Evolutionary conservation across 176 grass and related monocot genomes (phyloP), one percentile per base, ranked within the genome.

Genomic region (Aegilops sharonensis): DNA sequence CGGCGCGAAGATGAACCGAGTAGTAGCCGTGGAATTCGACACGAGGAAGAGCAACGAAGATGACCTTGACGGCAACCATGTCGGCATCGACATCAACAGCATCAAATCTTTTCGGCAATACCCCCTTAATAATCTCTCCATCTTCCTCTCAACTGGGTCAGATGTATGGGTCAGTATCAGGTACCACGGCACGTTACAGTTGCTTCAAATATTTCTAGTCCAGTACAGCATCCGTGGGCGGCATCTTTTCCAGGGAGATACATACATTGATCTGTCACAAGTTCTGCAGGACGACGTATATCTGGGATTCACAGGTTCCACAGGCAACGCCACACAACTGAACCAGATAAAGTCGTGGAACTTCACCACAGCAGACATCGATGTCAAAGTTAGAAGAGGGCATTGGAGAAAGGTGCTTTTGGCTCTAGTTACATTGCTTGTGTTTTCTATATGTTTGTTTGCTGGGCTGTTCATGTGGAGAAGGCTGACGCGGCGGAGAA

Each of bases 11-110:
- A 54, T 0, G 40, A 82, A 56, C 79, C 59, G 34, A 9, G 2
- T 82, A 4, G 62, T 83, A 24, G 81, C 67, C 20, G 9, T 54
- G 23, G 64, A 81, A 6, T 68, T 68, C 8, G 34, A 68, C 36
- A 64, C 78, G 13, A 64, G 59, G n/a, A 64, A 27, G 77, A 64
- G 77, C 56, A 3, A 60, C 59, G 2, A 20, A 32, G 54, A 73
- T 24, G 81, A 83, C 35, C n/a, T 72, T 25, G 81, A 83, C 11
- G 15, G 18, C 43, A 81, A 81, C 20, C 64, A 68, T 27, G 30
- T 81, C 20, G 79, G 40, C 2, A 15, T 92, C 59, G 75, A 92
- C 75, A 6, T 89, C 68, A 57, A 92, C 61, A 11, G 75, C 75
- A 18, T 89, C 84, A 14, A 24, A 11, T 89, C 84, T 5, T 0